Evolutionary conservation across 805 yeast species (phyloP), one percentile per base, ranked within the genome.

Genomic region (Lipomyces lipofer): DNA sequence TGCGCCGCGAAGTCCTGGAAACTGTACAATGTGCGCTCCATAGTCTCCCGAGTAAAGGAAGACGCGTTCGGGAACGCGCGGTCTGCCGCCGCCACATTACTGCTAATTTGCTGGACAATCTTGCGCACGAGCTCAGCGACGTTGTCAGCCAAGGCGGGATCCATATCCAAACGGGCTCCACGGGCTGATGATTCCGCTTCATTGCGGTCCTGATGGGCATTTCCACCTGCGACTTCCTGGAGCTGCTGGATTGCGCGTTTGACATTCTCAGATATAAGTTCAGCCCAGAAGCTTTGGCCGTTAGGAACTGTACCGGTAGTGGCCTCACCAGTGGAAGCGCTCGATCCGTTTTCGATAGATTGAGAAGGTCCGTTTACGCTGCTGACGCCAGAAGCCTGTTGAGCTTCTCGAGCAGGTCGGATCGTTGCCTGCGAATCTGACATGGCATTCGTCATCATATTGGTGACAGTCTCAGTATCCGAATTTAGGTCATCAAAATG

Each of bases 1-100:
- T 54, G 55, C 12, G 43, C 49, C 3, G 52, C 56, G 29, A 54
- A 54, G 21, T 46, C 55, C 42, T 54, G 54, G 39, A 54, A 46
- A 22, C 50, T 46, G 24, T 28, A 15, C 33, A 54, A 25, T 7
- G 55, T 43, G 10, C 51, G 56, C 21, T 54, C 56, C 27, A 50
- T 25, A n/a, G 49, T 30, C 5, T 49, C 54, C 17, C 49, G 44
- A 25, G 50, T 24, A 21, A 43, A 47, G 2, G n/a, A 12, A 6
- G 49, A 10, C 29, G 50, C n/a, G 27, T 10, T 22, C 51, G 51
- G 49, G 10, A 30, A 30, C 10, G 22, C 17, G 9, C 47, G 28
- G 19, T 52, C 52, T 2, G 44, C 46, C 8, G 38, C 33, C 19
- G 36, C 25, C 5, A 54, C 24, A 25, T 46, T 48, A 19, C 29